These are phyloP conservation scores for Erucastrum elatum DNA, from an alignment of 345 rosid genomes.

Conservation along the genomic window DNA sequence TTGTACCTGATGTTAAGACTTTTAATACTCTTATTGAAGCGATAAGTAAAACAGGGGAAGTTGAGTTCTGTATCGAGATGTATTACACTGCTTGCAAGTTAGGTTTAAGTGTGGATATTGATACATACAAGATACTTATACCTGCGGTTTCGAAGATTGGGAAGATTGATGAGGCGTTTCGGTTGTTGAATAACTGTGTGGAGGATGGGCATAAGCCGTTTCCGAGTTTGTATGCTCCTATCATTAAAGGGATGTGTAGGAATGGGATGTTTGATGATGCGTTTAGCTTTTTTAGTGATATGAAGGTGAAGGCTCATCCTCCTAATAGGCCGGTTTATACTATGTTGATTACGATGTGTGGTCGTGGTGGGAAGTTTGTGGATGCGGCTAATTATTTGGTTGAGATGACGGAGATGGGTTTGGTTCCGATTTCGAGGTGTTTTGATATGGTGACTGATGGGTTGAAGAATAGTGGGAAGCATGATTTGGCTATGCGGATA, in stretches of 20 bases:
- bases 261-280: slow-evolving; percentile 86
- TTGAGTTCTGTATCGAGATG: slow-evolving; percentile 70
- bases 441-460: slow-evolving; percentile 93
- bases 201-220: slow-evolving; percentile 89
- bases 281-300: slow-evolving; percentile 78
- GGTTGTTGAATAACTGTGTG: slow-evolving; percentile 58
- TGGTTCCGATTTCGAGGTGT: slow-evolving; percentile 78
- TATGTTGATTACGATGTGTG: slow-evolving; percentile 90
- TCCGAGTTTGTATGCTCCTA: slow-evolving; percentile 89
- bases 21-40: slow-evolving; percentile 69
- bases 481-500: slow-evolving; percentile 79
- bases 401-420: slow-evolving; percentile 90
- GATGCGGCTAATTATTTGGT: slow-evolving; percentile 82
- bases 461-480: slow-evolving; percentile 78
- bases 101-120: slow-evolving; percentile 69
- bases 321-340: slow-evolving; percentile 90
- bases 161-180: slow-evolving; percentile 75
- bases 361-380: slow-evolving; percentile 78
- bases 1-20: slow-evolving; percentile 61
- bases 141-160: slow-evolving; percentile 83
- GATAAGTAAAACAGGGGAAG: slow-evolving; percentile 62
- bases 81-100: slow-evolving; percentile 61
- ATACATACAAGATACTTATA: slow-evolving; percentile 73
- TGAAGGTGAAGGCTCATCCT: slow-evolving; percentile 83
- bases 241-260: slow-evolving; percentile 75